Percentiles rank a stretch among this genome's conserved stretches.
Conservation (phyloP, 805 yeast genomes). For the Suhomyces prunicola region DNA sequence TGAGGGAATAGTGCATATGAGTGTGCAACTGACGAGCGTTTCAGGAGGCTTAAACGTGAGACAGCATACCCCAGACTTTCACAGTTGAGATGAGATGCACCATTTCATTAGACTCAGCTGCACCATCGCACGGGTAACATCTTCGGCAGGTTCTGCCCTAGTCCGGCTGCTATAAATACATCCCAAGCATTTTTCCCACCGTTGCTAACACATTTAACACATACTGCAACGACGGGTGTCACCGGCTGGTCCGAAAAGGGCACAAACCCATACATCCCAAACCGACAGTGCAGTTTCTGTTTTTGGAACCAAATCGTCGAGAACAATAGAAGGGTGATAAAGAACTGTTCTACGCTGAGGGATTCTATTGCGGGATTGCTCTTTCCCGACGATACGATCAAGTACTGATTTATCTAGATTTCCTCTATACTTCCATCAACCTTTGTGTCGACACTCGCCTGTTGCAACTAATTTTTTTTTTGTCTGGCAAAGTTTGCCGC, state of each 20-base stretch:
- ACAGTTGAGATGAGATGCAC: background rate
- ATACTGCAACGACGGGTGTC: background rate
- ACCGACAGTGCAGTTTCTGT: background rate
- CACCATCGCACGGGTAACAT: too few species aligned
- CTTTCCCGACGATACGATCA: background rate
- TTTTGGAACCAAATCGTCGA: background rate
- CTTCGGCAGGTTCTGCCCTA: background rate
- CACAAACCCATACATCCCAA: background rate
- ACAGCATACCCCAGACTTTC: background rate
- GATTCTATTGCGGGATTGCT: background rate
- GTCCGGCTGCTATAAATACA: background rate
- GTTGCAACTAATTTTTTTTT: background rate
- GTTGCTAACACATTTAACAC: background rate
- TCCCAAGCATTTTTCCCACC: background rate
- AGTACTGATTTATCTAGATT: background rate
- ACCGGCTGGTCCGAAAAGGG: background rate
- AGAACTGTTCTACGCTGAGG: background rate
- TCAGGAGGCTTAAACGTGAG: background rate
- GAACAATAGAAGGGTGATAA: background rate
- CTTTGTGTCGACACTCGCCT: background rate
- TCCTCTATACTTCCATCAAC: background rate
- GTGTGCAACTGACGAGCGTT: background rate
- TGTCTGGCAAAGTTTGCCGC: background rate
- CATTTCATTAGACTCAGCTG: too few species aligned
- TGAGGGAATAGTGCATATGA: background rate